Evolutionary conservation across 345 rosid species (phyloP), one percentile per base, ranked within the genome.

Genomic region (Triadica sebifera): DNA sequence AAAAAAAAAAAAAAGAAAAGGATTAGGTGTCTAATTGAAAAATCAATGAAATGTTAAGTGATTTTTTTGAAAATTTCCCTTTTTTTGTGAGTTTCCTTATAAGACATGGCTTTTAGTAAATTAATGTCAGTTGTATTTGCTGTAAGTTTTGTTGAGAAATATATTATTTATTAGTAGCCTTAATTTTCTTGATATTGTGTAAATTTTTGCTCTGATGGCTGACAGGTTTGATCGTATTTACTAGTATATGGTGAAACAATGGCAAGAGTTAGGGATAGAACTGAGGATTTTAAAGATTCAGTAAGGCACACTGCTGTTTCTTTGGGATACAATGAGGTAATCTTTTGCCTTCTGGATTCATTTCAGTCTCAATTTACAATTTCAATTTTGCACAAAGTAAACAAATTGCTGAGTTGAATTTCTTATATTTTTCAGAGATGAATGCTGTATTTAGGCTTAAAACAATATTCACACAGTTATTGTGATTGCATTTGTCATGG

Each of bases 221-320:
- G 0, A 63, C 72, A 51, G 72, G 10, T 51, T 58, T 50, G 12
- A 25, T 69, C 29, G 6, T 67, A 12, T 19, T 37, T 43, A 15
- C 59, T n/a, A 38, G 59, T 53, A 16, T 24, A 66, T 69, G 58
- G 15, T 49, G 57, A 67, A 60, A 70, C 65, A 53, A 93, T 91
- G 97, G 87, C 93, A 63, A 93, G 82, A 85, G 74, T 86, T 71
- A 86, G 89, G 80, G 98, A 91, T 61, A 85, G 93, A 65, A 89
- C 88, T 19, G 97, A 91, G 79, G 97, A 93, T 82, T 93, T 90
- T 74, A 93, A 90, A 79, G 98, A 93, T 75, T 87, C 85, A 22
- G 89, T 87, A 72, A 86, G 97, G 22, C 85, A 76, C 51, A 50
- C 84, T n/a, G 95, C 93, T 39, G 78, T 87, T 46, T 86, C 91